phyloP scores from a whole-genome alignment of 2,329 filamentous ascomycete genomes.

The Stachybotrys elegans region DNA sequence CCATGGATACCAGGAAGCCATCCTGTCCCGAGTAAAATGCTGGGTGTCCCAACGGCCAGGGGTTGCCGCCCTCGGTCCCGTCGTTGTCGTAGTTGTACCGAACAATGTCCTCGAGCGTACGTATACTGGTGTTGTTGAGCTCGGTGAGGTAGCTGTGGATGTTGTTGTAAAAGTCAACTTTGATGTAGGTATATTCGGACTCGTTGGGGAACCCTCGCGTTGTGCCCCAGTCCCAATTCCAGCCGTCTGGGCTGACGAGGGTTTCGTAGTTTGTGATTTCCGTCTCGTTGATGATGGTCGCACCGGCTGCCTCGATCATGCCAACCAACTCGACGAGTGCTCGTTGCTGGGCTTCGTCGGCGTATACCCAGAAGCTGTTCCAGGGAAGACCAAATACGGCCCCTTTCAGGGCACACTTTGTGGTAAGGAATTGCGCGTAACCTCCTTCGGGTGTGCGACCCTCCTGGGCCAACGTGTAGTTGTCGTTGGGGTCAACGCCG shows the following conservation, averaged over 20 bases:
- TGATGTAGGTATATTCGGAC: constrained; percentile 69
- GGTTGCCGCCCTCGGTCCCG: constrained; percentile 61
- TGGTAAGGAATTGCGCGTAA: constrained; percentile 52
- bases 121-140: constrained; percentile 55
- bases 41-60: constrained; percentile 52
- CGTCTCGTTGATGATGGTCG: constrained; percentile 63
- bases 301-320: constrained; percentile 55
- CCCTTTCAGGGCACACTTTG: constrained; percentile 48
- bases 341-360: constrained; percentile 50
- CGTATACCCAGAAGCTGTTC: constrained; percentile 64
- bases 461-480: constrained; percentile 57
- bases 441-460: constrained; percentile 49
- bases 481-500: constrained; percentile 57
- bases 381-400: constrained; percentile 68
- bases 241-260: constrained; percentile 61
- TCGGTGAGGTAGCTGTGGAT: constrained; percentile 58
- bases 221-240: constrained; percentile 67
- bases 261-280: constrained; percentile 60
- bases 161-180: constrained; percentile 63
- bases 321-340: constrained; percentile 42
- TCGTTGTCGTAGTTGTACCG: constrained; percentile 59
- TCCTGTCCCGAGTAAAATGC: constrained; percentile 70
- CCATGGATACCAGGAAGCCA: constrained; percentile 59
- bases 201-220: constrained; percentile 62
- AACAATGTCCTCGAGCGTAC: constrained; percentile 60